Conservation (phyloP, 202 grass and related monocot species). For the Brachypodium distachyon region DNA sequence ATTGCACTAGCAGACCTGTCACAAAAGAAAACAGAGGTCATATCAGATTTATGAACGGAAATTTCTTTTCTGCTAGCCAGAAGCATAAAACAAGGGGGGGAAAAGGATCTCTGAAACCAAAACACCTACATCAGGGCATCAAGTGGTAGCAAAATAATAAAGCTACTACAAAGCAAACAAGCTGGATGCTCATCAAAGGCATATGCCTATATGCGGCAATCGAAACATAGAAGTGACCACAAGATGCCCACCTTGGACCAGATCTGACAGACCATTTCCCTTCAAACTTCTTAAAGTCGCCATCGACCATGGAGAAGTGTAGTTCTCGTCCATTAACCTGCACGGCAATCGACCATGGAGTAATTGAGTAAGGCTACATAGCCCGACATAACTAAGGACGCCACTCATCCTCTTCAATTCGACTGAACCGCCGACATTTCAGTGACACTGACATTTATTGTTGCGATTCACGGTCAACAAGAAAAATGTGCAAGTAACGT, state of each 20-base stretch:
- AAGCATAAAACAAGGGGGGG: background rate
- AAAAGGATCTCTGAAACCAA: background rate
- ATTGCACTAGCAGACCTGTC: constrained; percentile 53
- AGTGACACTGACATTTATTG: background rate
- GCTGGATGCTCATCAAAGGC: background rate
- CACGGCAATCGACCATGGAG: background rate
- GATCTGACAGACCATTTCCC: constrained; percentile 80
- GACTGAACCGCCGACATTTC: background rate
- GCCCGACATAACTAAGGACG: background rate
- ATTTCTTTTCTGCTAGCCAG: background rate
- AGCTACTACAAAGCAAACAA: background rate
- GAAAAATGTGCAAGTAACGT: background rate
- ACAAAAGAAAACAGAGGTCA: constrained; percentile 1
- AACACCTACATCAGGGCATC: background rate
- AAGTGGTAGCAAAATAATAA: background rate
- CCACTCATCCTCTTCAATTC: background rate
- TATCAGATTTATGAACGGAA: background rate
- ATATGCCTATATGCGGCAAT: background rate
- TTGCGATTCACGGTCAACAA: background rate
- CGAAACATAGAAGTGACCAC: background rate
- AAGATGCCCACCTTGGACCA: constrained; percentile 50
- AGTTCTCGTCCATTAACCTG: constrained; percentile 79
- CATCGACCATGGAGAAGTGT: constrained; percentile 90
- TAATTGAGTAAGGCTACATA: background rate
- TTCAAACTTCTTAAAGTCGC: constrained; percentile 95